A percentile compares a stretch with the other conserved stretches of the same genome.
These are phyloP conservation scores for Venturia carpophila DNA, from an alignment of 2,329 filamentous ascomycete genomes.

Conservation along the genomic window DNA sequence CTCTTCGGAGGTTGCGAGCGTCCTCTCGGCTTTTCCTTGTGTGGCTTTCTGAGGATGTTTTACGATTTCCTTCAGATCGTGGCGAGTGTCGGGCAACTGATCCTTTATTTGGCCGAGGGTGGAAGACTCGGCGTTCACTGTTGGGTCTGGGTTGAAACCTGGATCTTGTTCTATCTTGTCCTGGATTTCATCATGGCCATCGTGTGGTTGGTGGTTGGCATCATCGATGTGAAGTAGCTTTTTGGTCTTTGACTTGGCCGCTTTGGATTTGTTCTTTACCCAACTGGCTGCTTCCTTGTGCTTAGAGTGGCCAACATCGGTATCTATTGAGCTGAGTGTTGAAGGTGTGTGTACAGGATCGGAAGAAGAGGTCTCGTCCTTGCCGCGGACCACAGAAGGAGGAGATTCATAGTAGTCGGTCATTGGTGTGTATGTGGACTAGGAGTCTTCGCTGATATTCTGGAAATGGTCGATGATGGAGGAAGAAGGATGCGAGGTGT, in stretches of 20 bases:
- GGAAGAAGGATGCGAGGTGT: background rate
- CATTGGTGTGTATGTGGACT: background rate
- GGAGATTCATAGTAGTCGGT: background rate
- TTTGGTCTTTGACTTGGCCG: conserved; percentile 18
- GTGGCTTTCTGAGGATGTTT: conserved; percentile 28
- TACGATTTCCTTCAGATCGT: background rate
- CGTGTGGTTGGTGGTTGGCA: conserved; percentile 14
- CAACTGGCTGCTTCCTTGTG: background rate
- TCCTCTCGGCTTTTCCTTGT: conserved; percentile 28
- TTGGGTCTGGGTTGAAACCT: conserved; percentile 29
- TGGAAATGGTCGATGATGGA: background rate
- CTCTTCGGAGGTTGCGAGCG: conserved; percentile 30
- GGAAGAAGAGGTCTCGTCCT: background rate
- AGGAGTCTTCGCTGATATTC: background rate
- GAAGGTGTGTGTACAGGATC: background rate
- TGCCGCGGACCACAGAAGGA: background rate
- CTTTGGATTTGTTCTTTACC: conserved; percentile 14
- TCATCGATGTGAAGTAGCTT: conserved; percentile 18
- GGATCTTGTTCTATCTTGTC: conserved; percentile 24
- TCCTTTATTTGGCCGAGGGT: background rate
- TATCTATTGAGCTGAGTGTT: background rate
- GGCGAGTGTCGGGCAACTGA: conserved; percentile 8
- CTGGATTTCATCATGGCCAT: background rate
- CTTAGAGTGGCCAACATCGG: background rate
- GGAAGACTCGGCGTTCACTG: background rate